Percentiles rank a stretch among this genome's conserved stretches.
Conservation (phyloP, 176 grass and related monocot genomes). For the Raddia guianensis region DNA sequence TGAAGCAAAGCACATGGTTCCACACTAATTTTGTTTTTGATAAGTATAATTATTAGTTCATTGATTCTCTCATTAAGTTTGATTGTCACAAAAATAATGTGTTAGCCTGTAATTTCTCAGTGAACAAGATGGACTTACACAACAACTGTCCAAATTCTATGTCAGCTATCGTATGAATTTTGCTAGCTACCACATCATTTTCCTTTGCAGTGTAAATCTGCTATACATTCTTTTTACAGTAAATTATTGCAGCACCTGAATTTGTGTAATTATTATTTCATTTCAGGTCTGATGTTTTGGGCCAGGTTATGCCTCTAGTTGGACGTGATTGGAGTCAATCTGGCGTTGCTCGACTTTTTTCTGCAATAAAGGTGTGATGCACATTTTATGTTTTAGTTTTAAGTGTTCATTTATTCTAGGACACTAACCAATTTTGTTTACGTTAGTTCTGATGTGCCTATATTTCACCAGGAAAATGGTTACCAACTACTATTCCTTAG, state of each 20-base stretch:
- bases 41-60: not conserved
- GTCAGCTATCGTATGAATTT: not conserved
- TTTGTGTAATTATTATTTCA: conserved; percentile 23
- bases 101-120: conserved; percentile 29
- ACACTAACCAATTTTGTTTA: conserved; percentile 24
- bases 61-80: conserved; percentile 23
- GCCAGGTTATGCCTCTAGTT: conserved; percentile 98
- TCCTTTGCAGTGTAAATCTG: not conserved
- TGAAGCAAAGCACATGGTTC: not conserved
- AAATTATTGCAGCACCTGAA: conserved; percentile 12
- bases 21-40: conserved; percentile 3
- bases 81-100: not conserved
- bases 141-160: conserved; percentile 9
- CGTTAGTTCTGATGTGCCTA: conserved; percentile 25
- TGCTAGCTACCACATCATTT: not conserved
- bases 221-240: conserved; percentile 19
- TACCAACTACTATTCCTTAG: conserved; percentile 99
- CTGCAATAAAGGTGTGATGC: conserved; percentile 74
- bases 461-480: conserved; percentile 84
- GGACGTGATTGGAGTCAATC: conserved; percentile 98
- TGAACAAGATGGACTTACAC: not conserved
- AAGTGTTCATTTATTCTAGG: not conserved
- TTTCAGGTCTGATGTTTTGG: conserved; percentile 93
- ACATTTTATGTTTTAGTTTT: conserved; percentile 11
- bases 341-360: conserved; percentile 96